Evolutionary conservation across 805 yeast genomes (phyloP).

Genomic region (Candida odintsovae): DNA sequence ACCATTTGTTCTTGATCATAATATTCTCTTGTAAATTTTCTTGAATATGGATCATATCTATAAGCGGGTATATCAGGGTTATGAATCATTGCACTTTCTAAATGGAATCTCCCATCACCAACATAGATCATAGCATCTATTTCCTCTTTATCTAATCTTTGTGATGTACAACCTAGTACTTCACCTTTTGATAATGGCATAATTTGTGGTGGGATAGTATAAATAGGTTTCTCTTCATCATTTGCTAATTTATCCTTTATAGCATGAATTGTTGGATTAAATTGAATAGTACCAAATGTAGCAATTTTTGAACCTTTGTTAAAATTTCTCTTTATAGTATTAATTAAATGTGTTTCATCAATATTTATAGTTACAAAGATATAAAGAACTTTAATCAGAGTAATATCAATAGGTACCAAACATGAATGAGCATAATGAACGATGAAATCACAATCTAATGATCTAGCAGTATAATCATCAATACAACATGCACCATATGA

Average conservation of each 20-base stretch:
- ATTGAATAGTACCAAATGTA: conserved; percentile 92
- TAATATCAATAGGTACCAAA: conserved; percentile 89
- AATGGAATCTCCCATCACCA: conserved; percentile 95
- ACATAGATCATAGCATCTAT: conserved; percentile 80
- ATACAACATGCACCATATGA: conserved; percentile 98
- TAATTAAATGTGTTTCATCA: conserved; percentile 74
- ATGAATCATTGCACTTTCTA: conserved; percentile 95
- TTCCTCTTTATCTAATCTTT: conserved; percentile 59
- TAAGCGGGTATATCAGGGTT: conserved; percentile 90
- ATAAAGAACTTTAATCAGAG: conserved; percentile 86
- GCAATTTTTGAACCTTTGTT: conserved; percentile 62
- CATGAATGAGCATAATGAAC: conserved; percentile 98
- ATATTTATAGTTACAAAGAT: conserved; percentile 91
- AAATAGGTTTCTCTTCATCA: conserved; percentile 42
- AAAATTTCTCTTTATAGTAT: conserved; percentile 72
- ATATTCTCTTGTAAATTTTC: conserved; percentile 83
- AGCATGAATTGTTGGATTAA: conserved; percentile 89
- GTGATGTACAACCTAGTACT: conserved; percentile 93
- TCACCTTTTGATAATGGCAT: conserved; percentile 93
- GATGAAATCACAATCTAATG: conserved; percentile 89
- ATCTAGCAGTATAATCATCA: conserved; percentile 91
- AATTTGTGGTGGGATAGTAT: conserved; percentile 81
- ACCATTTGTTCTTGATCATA: conserved; percentile 86
- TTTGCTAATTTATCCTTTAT: conserved; percentile 54
- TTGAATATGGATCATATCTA: conserved; percentile 91